Evolutionary conservation across 129 eudicot genomes (phyloP), one percentile per base, ranked within the genome.

Genomic region (Pittosporum tobira): DNA sequence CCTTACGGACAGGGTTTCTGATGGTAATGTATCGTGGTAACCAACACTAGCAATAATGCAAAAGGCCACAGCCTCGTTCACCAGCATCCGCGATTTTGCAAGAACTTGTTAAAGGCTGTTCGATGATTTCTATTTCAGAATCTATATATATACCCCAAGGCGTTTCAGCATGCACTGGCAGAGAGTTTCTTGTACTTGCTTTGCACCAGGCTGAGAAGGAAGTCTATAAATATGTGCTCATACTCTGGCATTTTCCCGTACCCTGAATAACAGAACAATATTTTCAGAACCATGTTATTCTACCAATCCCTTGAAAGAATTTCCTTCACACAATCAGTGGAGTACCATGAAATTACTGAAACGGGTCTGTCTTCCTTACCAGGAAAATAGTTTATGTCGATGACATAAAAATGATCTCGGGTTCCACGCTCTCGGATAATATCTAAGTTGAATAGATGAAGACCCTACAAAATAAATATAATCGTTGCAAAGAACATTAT

Each of bases 181-280:
- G 75, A 38, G 26, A 66, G 74, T 68, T 78, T 71, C 49, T 78
- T 71, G 77, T 77, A 77, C 75, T 83, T 86, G 78, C 75, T 74
- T 52, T 76, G 65, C 29, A 61, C 89, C 71, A 91, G 66, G 58
- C 80, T 81, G 66, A 91, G 70, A 31, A 91, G 87, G 63, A 91
- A 91, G 63, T 91, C 95, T 0, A 96, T 91, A 44, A 91, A 91
- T 62, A 91, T 86, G 59, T 91, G 89, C 89, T 91, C 98, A 69
- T 91, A 91, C 59, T 79, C 98, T 61, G 98, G 98, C 96, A 91
- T 83, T 77, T 91, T 91, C 62, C 98, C 98, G 63, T 91, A 91
- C 48, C 98, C 98, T 91, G 85, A 59, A 69, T 20, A 25, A 62
- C 1, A 31, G 19, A 62, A n/a, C n/a, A n/a, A n/a, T n/a, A n/a